Percentiles rank a stretch among this genome's conserved stretches.
Conservation (phyloP, 2,329 filamentous ascomycete genomes). For the Beauveria brongniartii region DNA sequence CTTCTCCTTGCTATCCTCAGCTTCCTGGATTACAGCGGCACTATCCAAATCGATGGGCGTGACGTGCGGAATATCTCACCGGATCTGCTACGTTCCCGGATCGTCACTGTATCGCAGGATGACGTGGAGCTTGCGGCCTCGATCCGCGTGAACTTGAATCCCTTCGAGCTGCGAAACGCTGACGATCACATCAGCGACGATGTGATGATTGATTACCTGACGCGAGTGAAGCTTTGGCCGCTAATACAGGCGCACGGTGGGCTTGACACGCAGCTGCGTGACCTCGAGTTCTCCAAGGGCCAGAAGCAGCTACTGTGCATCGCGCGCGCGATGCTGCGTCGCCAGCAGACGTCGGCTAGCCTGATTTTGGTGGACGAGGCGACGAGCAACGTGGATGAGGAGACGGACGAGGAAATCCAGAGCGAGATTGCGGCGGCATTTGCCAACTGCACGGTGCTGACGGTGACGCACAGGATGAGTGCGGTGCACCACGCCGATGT, state of each 20-base stretch:
- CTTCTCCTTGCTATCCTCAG: constrained; percentile 3
- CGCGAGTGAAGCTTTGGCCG: constrained; percentile 12
- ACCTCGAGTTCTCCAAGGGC: constrained; percentile 13
- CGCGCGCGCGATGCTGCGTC: constrained; percentile 18
- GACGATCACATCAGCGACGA: constrained; percentile 5
- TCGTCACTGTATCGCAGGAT: constrained; percentile 23
- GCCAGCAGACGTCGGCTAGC: constrained; percentile 3
- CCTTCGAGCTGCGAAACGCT: not conserved
- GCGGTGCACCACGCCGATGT: constrained; percentile 10
- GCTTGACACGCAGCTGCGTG: constrained; percentile 9
- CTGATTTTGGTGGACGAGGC: constrained; percentile 8
- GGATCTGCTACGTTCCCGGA: constrained; percentile 18
- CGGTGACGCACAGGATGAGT: constrained; percentile 14
- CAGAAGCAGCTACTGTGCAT: constrained; percentile 15
- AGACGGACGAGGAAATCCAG: constrained; percentile 16
- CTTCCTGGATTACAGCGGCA: constrained; percentile 10
- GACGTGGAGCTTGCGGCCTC: constrained; percentile 11
- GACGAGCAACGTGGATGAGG: constrained; percentile 29
- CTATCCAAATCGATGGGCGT: constrained; percentile 11
- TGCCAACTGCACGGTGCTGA: constrained; percentile 11
- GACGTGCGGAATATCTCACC: constrained; percentile 4
- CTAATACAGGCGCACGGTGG: constrained; percentile 9
- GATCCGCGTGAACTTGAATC: constrained; percentile 12
- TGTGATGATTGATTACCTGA: constrained; percentile 10
- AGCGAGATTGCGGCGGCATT: constrained; percentile 13